Evolutionary conservation across 345 rosid species (phyloP).

Genomic region (Eucalyptus caleyi): DNA sequence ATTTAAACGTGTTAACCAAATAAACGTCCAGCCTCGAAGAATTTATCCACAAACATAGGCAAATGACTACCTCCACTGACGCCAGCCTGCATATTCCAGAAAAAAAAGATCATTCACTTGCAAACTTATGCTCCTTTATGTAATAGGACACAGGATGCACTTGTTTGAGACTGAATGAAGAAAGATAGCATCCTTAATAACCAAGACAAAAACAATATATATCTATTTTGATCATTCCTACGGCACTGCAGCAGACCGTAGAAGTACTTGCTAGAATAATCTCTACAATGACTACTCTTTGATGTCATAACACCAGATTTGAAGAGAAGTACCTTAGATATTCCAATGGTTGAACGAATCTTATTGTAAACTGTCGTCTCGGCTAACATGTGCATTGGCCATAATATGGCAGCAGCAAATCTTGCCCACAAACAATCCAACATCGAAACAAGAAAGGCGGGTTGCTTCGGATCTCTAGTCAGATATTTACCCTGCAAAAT

Average conservation of each 20-base stretch:
- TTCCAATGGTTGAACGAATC: slow-evolving; percentile 67
- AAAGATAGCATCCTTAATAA: neutral
- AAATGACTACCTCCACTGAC: slow-evolving; percentile 88
- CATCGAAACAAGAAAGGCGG: slow-evolving; percentile 33
- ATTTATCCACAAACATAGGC: slow-evolving; percentile 70
- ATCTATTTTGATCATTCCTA: neutral
- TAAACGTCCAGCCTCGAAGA: slow-evolving; percentile 50
- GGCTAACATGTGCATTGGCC: slow-evolving; percentile 74
- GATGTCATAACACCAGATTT: neutral
- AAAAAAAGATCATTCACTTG: neutral
- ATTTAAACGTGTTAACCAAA: neutral
- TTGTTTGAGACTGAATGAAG: neutral
- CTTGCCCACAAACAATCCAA: slow-evolving; percentile 59
- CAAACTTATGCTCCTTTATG: neutral
- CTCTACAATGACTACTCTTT: neutral
- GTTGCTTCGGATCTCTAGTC: slow-evolving; percentile 48
- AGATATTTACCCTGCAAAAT: slow-evolving; percentile 47
- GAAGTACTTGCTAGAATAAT: neutral
- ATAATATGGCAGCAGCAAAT: slow-evolving; percentile 40
- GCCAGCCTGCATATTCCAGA: slow-evolving; percentile 48
- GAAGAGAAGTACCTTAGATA: slow-evolving; percentile 49
- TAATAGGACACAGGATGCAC: neutral
- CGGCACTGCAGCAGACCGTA: neutral
- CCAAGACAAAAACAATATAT: neutral
- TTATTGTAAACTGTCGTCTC: slow-evolving; percentile 43